Evolutionary conservation across 2,329 filamentous ascomycete species (phyloP), one percentile per base, ranked within the genome.

Genomic region (Cladosporium sp.): DNA sequence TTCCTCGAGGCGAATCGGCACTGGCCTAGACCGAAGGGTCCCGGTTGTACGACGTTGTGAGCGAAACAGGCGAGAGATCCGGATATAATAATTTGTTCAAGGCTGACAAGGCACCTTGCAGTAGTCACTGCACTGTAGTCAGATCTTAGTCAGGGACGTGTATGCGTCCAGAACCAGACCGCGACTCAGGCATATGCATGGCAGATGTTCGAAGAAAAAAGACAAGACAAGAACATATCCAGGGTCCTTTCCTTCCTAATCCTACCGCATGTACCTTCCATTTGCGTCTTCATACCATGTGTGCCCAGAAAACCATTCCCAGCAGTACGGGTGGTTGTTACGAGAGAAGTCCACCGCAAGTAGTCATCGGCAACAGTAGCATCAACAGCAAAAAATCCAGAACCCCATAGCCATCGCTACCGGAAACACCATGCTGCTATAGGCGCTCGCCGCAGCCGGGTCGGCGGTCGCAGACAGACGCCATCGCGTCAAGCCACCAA

Each of bases 371-470:
- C n/a, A 21, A n/a, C n/a, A 55, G 52, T 32, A 54, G 51, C 15
- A 30, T 15, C 4, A n/a, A 4, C 18, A 32, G 32, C 30, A 34
- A n/a, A 34, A n/a, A 55, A n/a, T 34, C 52, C 52, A 55, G 52
- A 55, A 30, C 52, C n/a, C 28, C 52, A 32, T 10, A 34, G 28
- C 28, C 21, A 30, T n/a, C 30, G 15, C 15, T 54, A 54, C 24
- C 28, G 26, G 24, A 38, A 55, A 32, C 14, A 34, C 15, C 30
- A 54, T 30, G 28, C 12, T 15, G 2, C 8, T 8, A 30, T 55
- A 34, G 52, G 52, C 52, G 52, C 30, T 55, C 52, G 52, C 52
- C 52, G 52, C 52, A 11, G 28, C 52, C 52, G 30, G 52, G 52
- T 55, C 18, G 26, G 52, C 7, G 15, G 32, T 28, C 28, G n/a